Conservation (phyloP, 768 basidiomycete species). For the Suillus spraguei region DNA sequence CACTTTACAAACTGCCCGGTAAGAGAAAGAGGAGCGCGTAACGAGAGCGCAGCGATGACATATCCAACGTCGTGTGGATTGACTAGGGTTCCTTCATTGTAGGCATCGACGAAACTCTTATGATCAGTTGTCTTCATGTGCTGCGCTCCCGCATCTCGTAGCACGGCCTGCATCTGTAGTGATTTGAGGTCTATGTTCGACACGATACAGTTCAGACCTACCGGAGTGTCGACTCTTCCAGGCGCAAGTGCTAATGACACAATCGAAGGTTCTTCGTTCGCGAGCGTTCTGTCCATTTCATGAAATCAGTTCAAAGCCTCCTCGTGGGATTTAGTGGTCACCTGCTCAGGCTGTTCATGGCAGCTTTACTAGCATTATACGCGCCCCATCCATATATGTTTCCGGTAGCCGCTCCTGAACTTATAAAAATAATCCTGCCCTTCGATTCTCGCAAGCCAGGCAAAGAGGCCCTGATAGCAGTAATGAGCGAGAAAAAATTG, state of each 20-base stretch:
- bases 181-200: slow-evolving; percentile 6
- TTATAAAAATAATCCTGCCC: slow-evolving; percentile 79
- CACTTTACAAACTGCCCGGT: slow-evolving; percentile 83
- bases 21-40: slow-evolving; percentile 62
- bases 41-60: slow-evolving; percentile 75
- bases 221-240: slow-evolving; percentile 84
- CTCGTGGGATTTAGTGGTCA: slow-evolving; percentile 25
- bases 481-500: slow-evolving; percentile 86
- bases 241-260: slow-evolving; percentile 80
- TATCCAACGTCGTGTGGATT: slow-evolving; percentile 74
- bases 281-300: slow-evolving; percentile 64
- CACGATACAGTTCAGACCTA: slow-evolving; percentile 34
- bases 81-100: slow-evolving; percentile 70
- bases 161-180: slow-evolving; percentile 66
- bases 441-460: slow-evolving; percentile 71
- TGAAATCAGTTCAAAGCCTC: slow-evolving; percentile 12
- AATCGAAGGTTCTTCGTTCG: slow-evolving; percentile 79
- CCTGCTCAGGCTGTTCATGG: slow-evolving; percentile 86
- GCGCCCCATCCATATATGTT: slow-evolving; percentile 74
- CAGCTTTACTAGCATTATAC: slow-evolving; percentile 85
- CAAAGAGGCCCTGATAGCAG: slow-evolving; percentile 64
- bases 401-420: slow-evolving; percentile 81
- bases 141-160: slow-evolving; percentile 53
- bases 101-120: slow-evolving; percentile 55
- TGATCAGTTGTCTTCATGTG: slow-evolving; percentile 61